A percentile compares a stretch with the other conserved stretches of the same genome.
phyloP scores from a whole-genome alignment of 768 basidiomycete species.

The Lyophyllum atratum region DNA sequence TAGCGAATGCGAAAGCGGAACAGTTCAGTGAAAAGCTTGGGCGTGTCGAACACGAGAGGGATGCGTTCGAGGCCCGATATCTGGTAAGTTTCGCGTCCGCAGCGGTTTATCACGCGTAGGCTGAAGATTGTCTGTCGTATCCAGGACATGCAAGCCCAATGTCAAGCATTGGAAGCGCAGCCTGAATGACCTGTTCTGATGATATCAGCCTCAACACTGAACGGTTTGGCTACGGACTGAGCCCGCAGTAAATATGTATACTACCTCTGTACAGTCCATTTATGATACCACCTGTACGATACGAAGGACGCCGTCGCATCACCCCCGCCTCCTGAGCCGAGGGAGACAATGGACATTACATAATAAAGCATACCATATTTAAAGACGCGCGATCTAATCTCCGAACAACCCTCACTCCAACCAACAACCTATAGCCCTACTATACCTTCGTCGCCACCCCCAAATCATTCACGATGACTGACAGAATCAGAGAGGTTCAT shows the following conservation, averaged over 20 bases:
- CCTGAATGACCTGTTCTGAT: constrained; percentile 18
- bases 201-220: neutral
- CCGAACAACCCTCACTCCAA: constrained; percentile 30
- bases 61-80: constrained; percentile 17
- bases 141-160: constrained; percentile 18
- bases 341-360: too few relatives aligned
- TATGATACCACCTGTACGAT: neutral
- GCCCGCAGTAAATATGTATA: neutral
- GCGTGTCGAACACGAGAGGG: constrained; percentile 9
- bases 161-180: constrained; percentile 25
- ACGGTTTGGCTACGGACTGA: neutral
- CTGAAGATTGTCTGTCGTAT: constrained; percentile 16
- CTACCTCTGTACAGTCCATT: neutral
- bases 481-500: constrained; percentile 54
- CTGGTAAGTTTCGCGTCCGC: constrained; percentile 14
- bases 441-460: constrained; percentile 15
- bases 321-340: too few relatives aligned
- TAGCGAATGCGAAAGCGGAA: constrained; percentile 18
- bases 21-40: constrained; percentile 14
- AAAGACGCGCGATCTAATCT: constrained; percentile 34
- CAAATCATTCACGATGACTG: constrained; percentile 39
- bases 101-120: neutral
- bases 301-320: too few relatives aligned
- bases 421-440: constrained; percentile 16
- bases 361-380: constrained; percentile 11